Base-by-base conservation (phyloP, 2,329 filamentous ascomycete species). In the Pseudogymnoascus sp. region DNA sequence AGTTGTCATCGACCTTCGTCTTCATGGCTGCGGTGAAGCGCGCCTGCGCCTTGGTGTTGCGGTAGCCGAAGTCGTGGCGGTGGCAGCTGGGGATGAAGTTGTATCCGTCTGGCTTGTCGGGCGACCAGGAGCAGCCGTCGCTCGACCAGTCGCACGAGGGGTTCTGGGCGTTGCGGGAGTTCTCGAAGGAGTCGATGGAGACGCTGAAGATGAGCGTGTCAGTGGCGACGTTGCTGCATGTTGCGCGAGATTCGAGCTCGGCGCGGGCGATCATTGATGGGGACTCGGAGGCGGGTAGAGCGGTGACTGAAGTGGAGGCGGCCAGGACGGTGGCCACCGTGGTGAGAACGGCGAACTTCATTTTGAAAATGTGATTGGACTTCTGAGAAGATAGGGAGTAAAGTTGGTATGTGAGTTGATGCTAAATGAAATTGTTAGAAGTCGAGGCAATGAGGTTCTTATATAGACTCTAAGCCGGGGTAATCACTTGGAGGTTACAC, bases 51-150 rank as follows among this genome's bases (percentile, higher is more conserved):
- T 80, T 79, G 70, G 77, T 84, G 72, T 85, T 84, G 16, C 76
- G 73, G 69, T 82, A 82, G 1, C 81, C 81, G 69, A 84, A 84
- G 68, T 84, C 82, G 65, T 85, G 82, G 5, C 82, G 79, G 64
- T 80, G 71, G 73, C 81, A 83, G 11, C 75, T 77, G 0, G 74
- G 76, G 2, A 71, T 23, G 40, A 79, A 81, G 10, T 76, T 72
- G 67, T 78, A 81, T 1, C 75, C 74, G 31, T 76, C 74, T 0
- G 78, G 78, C 66, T 78, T 79, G 60, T 79, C 75, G 0, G 77
- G 77, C 1, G 77, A 76, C 0, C 66, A 68, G 3, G 75, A 75
- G 73, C 78, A 80, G 50, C 74, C 76, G 61, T 80, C 77, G 1
- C 77, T 77, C 4, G 66, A 65, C 77, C 77, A 80, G 70, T 76